phyloP scores from a whole-genome alignment of 2,329 filamentous ascomycete species.

The Colletotrichum sp. region DNA sequence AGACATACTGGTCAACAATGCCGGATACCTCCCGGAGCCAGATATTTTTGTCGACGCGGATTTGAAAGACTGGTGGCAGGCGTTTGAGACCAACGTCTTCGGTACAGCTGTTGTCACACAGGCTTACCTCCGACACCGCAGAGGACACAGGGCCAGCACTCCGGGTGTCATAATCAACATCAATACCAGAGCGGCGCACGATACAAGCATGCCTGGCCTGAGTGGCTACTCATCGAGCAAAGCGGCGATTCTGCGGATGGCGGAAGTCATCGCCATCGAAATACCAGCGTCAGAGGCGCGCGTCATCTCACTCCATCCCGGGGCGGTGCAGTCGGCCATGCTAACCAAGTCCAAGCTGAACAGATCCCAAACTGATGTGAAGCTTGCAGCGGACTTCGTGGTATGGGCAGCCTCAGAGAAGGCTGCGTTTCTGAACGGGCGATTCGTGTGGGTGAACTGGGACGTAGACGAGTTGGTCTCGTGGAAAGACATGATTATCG shows the following conservation, averaged over 20 bases:
- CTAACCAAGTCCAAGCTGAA: background rate
- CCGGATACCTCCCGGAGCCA: background rate
- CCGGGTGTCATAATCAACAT: background rate
- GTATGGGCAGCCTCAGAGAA: constrained; percentile 30
- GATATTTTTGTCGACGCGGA: background rate
- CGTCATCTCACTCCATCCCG: background rate
- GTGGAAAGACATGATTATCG: constrained; percentile 18
- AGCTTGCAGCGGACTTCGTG: constrained; percentile 33
- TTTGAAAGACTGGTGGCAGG: background rate
- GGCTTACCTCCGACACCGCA: background rate
- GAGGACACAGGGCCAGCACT: background rate
- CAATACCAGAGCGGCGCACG: constrained; percentile 1
- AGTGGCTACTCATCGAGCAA: constrained; percentile 77
- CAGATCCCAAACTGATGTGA: background rate
- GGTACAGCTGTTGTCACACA: background rate
- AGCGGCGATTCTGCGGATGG: constrained; percentile 74
- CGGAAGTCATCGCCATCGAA: constrained; percentile 71
- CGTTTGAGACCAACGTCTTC: constrained; percentile 4
- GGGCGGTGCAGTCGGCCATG: background rate
- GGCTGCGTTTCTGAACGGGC: constrained; percentile 37
- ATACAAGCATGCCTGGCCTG: constrained; percentile 44
- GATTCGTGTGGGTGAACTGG: constrained; percentile 38
- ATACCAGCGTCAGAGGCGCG: background rate
- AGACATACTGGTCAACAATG: background rate
- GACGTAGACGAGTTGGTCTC: constrained; percentile 32